phyloP scores from a whole-genome alignment of 2,329 filamentous ascomycete species.

The Trichocomaceae sp. region DNA sequence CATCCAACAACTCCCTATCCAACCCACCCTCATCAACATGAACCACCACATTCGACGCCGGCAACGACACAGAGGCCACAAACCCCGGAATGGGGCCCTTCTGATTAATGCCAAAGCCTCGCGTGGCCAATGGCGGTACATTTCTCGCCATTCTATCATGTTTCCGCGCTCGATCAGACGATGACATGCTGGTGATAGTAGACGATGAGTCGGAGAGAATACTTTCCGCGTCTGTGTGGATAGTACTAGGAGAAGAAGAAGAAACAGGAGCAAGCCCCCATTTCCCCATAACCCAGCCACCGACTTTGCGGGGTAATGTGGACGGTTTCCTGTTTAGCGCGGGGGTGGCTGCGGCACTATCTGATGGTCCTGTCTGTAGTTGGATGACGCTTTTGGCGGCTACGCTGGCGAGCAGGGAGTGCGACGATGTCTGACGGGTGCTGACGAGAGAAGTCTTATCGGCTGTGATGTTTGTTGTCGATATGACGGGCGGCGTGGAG shows the following conservation, averaged over 20 bases:
- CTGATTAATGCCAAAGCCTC: constrained; percentile 71
- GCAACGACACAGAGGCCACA: constrained; percentile 44
- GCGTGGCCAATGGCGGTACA: too few relatives aligned
- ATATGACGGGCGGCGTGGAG: constrained; percentile 33
- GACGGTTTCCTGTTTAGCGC: constrained; percentile 21
- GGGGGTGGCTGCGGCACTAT: constrained; percentile 5
- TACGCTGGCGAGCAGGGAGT: constrained; percentile 32
- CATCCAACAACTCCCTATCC: constrained; percentile 55
- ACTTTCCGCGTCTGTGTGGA: constrained; percentile 8
- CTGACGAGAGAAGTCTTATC: constrained; percentile 22
- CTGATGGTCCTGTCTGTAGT: constrained; percentile 16
- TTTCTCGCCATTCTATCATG: constrained; percentile 56
- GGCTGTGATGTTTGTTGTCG: constrained; percentile 31
- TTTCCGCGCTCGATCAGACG: constrained; percentile 40
- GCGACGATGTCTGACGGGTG: constrained; percentile 20
- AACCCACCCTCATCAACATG: constrained; percentile 53
- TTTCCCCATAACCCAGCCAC: constrained; percentile 58
- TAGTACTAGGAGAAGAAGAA: background rate
- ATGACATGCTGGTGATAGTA: constrained; percentile 14
- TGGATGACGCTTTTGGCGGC: constrained; percentile 20
- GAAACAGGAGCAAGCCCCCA: constrained; percentile 51
- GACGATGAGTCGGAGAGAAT: constrained; percentile 6
- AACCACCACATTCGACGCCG: constrained; percentile 39
- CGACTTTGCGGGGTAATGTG: constrained; percentile 49
- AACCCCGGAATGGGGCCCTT: constrained; percentile 68